Evolutionary conservation across 495 filamentous ascomycete genomes (phyloP), one percentile per base, ranked within the genome.

Genomic region (Aspergillus conjunctus): DNA sequence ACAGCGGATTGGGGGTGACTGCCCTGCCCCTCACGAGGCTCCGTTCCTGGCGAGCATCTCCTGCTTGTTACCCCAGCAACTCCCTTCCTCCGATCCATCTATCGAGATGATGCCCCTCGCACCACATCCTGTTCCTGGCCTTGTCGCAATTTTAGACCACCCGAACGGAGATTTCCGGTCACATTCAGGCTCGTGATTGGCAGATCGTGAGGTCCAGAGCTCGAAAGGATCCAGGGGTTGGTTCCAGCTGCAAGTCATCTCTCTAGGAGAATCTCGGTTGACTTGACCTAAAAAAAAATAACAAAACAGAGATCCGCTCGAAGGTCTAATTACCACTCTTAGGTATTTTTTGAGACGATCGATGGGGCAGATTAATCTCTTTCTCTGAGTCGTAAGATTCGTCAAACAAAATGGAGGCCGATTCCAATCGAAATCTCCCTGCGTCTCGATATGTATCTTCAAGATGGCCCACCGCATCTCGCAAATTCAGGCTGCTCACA

Each of bases 41-140:
- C 44, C 46, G 41, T 51, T 39, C 39, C 30, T 48, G 32, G 43
- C 15, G 51, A 53, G 14, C 26, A 26, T 2, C 26, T 26, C 60
- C 57, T 50, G 17, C 1, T 4, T 44, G 74, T 77, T 77, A 66
- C 70, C 66, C 59, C 26, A 56, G 71, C 68, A 77, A 77, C 74
- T 74, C 66, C 62, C 64, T 66, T 63, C 33, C 43, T 68, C 65
- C 61, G 54, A 55, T 58, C 55, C 33, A 26, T 26, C 26, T 26
- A 26, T 26, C 26, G 26, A 26, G 26, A 26, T 26, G 26, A 26
- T 26, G n/a, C 34, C 15, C 30, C 31, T 41, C 41, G 11, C 8
- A 49, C 31, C 43, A 32, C 18, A 31, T 51, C 54, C 39, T 17
- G 37, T 44, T 48, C 31, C 54, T 45, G 20, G 56, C 48, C 14